These are phyloP conservation scores for Tricholoma flavovirens DNA, from an alignment of 768 basidiomycete species.

Conservation along the genomic window DNA sequence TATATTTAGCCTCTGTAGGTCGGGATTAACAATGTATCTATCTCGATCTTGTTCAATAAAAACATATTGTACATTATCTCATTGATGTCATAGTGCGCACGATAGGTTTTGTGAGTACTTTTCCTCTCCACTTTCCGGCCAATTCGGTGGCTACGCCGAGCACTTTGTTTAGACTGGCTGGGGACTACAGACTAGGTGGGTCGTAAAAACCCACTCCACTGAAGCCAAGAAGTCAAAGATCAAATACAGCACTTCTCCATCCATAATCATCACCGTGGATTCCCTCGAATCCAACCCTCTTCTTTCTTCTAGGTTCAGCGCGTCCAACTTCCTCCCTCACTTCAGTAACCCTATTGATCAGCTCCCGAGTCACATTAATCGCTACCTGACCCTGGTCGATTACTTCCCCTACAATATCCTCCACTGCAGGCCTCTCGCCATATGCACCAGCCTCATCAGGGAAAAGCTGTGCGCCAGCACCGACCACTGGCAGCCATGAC, in stretches of 20 bases:
- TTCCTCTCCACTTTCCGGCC: no score
- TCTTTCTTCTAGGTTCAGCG: conserved; percentile 21
- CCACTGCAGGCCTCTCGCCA: conserved; percentile 16
- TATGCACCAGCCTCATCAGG: conserved; percentile 27
- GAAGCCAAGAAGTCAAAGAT: conserved; percentile 15
- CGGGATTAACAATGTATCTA: neutral
- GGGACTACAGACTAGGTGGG: no score
- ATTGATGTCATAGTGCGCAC: no score
- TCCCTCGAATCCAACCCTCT: conserved; percentile 11
- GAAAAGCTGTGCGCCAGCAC: conserved; percentile 31
- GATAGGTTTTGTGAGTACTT: no score
- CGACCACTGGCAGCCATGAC: conserved; percentile 32
- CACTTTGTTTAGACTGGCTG: no score
- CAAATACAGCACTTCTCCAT: conserved; percentile 32
- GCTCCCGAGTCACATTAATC: neutral
- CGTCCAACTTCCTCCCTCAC: conserved; percentile 9
- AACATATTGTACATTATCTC: no score
- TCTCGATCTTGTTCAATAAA: neutral
- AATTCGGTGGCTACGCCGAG: no score
- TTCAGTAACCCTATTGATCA: conserved; percentile 5
- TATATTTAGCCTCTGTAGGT: neutral
- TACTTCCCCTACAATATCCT: conserved; percentile 14
- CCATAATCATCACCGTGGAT: conserved; percentile 16
- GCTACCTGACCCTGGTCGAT: conserved; percentile 7
- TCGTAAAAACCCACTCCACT: no score